These are phyloP conservation scores for Petrea volubilis DNA, from an alignment of 257 asterid genomes.

Conservation along the genomic window DNA sequence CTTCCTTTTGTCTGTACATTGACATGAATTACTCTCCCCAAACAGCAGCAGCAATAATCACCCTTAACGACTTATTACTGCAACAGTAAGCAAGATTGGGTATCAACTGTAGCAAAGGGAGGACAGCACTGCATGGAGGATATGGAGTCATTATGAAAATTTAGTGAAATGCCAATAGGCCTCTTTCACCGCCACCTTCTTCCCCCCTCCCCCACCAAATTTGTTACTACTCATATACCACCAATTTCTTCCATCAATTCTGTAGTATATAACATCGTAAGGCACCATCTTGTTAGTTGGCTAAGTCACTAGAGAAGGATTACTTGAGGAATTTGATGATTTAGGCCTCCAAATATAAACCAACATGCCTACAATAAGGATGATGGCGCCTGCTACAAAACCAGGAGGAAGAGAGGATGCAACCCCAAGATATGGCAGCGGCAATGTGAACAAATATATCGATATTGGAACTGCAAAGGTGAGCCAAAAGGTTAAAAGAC, in stretches of 20 bases:
- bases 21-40: background rate
- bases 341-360: slow-evolving; percentile 67
- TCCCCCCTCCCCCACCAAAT: too few relatives aligned
- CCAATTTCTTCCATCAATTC: background rate
- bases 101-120: background rate
- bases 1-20: background rate
- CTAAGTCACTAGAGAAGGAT: slow-evolving; percentile 34
- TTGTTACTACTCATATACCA: background rate
- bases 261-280: background rate
- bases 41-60: background rate
- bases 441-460: slow-evolving; percentile 82
- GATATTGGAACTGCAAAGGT: slow-evolving; percentile 75
- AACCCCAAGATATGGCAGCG: slow-evolving; percentile 84
- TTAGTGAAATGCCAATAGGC: background rate
- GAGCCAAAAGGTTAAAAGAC: slow-evolving; percentile 12
- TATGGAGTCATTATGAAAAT: background rate
- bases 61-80: background rate
- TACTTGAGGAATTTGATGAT: slow-evolving; percentile 37
- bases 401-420: slow-evolving; percentile 91
- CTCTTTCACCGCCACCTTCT: background rate
- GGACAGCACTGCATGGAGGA: background rate
- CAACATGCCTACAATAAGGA: slow-evolving; percentile 69
- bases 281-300: background rate
- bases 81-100: background rate
- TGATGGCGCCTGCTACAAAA: slow-evolving; percentile 68